Evolutionary conservation across 345 rosid species (phyloP), one percentile per base, ranked within the genome.

Genomic region (Citrus cavaleriei): DNA sequence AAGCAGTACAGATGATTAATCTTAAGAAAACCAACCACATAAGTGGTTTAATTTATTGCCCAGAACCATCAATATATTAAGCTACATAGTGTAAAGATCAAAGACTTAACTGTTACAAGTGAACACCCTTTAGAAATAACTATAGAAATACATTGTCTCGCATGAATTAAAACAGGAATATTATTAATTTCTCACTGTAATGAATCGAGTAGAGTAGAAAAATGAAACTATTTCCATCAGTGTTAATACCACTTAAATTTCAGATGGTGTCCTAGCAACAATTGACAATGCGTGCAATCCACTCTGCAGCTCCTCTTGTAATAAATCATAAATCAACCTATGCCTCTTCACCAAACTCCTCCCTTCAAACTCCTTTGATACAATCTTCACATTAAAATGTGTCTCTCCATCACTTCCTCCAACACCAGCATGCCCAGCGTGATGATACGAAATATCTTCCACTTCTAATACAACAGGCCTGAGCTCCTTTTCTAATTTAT

Each of bases 271-370:
- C 89, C 94, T 93, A 3, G 98, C 95, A 30, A 90, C 90, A 70
- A 96, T 93, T 0, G 98, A 96, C 83, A 96, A 83, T 0, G 98
- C 97, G 57, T 96, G 99, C 40, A 94, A 88, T 65, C 97, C 97
- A 78, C 77, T 88, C 73, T 91, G 91, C 82, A 96, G 84, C 88
- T 96, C 99, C 30, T 91, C 97, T 74, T 87, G 88, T 80, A 96
- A 86, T 66, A 96, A 80, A 72, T 85, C 87, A 77, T 96, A 94
- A 12, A 96, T 81, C 14, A 96, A 72, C 82, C 95, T 86, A 75
- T 93, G 99, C 81, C 99, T 91, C 88, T 94, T 96, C 64, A 96
- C 92, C 85, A 91, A 83, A 83, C 92, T 96, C 92, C 90, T 91
- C 73, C 98, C 98, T 87, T 93, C 92, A 75, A 96, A 96, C 77